Evolutionary conservation across 106 monocot genomes (phyloP), one percentile per base, ranked within the genome.

Genomic region (Phalaenopsis aphrodite): DNA sequence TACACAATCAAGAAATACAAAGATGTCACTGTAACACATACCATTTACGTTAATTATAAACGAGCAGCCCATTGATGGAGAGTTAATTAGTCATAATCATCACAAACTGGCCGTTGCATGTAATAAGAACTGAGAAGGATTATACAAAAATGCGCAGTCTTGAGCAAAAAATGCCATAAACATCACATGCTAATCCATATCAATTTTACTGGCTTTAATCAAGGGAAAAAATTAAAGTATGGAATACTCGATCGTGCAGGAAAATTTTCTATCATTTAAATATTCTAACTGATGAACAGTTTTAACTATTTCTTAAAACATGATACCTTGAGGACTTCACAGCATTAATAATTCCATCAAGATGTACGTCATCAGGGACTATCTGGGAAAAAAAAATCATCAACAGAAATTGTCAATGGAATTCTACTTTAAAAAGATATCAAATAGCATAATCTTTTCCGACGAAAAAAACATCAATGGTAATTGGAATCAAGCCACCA

Each of bases 361-460:
- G 74, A 45, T 74, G 18, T n/a, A 74, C 74, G n/a, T 74, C 74
- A 74, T 11, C 43, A 74, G 74, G 74, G 74, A 9, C 43, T 74
- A 74, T 74, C 74, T 74, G 43, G n/a, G 45, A 74, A 45, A 16
- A n/a, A 6, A 42, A 74, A 42, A 45, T 6, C 2, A 41, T 12
- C 9, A 38, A 69, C 38, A 69, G 10, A 69, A 69, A 69, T 69
- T 15, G 38, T 2, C 15, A 69, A 15, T 39, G 14, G 39, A 69
- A 69, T 2, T 38, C 14, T 23, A 39, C 69, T 39, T 61, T 14
- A n/a, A 65, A 64, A 64, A 61, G 24, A 65, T 6, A 65, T 24
- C 8, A 65, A 65, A 65, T 5, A 65, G 24, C 21, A 65, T 21
- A 65, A 23, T 65, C 52, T 12, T 12, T 52, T 52, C 14, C 14